phyloP scores from a whole-genome alignment of 306 rosid genomes.

The Trichosanthes cucumerina region DNA sequence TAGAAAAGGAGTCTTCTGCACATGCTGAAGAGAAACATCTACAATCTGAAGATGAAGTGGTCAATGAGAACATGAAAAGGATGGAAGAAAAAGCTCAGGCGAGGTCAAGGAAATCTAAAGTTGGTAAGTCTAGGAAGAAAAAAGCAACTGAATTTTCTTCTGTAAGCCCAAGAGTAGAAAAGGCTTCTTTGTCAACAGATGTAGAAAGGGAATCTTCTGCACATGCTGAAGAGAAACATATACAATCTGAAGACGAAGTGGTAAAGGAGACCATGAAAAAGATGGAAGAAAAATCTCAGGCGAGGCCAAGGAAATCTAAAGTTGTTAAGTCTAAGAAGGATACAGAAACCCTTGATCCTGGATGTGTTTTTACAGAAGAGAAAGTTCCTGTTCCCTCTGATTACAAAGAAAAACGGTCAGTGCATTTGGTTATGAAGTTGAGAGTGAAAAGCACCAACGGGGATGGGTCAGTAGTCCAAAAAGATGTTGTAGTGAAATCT shows the following conservation, averaged over 20 bases:
- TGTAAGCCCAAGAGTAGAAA: neutral
- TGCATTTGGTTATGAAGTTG: slow-evolving; percentile 18
- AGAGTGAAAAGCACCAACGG: slow-evolving; percentile 21
- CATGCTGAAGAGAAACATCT: slow-evolving; percentile 19
- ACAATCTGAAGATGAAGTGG: slow-evolving; percentile 18
- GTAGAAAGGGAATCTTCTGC: slow-evolving; percentile 22
- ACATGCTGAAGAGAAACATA: slow-evolving; percentile 20
- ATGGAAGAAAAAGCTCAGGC: slow-evolving; percentile 4
- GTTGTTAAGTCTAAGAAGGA: neutral
- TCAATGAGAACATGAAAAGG: neutral
- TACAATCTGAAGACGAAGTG: slow-evolving; percentile 17
- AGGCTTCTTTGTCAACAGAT: slow-evolving; percentile 12
- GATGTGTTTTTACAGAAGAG: slow-evolving; percentile 6
- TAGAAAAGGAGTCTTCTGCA: slow-evolving; percentile 22
- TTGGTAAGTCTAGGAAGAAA: neutral
- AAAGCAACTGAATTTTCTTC: neutral
- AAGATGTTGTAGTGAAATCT: slow-evolving; percentile 23
- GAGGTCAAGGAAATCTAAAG: neutral
- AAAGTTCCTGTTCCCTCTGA: slow-evolving; percentile 16
- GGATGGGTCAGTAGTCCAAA: slow-evolving; percentile 15
- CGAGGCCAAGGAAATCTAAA: neutral
- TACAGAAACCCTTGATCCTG: slow-evolving; percentile 21
- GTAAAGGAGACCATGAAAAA: neutral
- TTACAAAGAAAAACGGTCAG: slow-evolving; percentile 12
- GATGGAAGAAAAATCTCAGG: slow-evolving; percentile 10